These are phyloP conservation scores for Colletotrichum orchidophilum DNA, from an alignment of 2,329 filamentous ascomycete genomes.

Conservation along the genomic window DNA sequence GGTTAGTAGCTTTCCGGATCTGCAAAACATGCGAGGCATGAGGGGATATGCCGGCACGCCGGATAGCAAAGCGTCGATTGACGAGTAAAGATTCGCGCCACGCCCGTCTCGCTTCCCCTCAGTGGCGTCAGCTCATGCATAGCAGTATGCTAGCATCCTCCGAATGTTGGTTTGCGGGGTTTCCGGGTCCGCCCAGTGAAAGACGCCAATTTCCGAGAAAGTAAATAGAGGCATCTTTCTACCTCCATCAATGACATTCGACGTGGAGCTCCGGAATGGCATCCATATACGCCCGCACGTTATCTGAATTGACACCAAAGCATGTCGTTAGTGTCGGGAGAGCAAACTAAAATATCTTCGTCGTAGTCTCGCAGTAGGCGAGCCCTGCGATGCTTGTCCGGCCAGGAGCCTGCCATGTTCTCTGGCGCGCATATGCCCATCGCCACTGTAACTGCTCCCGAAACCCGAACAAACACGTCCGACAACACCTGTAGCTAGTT, in stretches of 20 bases:
- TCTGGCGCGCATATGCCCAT: neutral
- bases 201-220: neutral
- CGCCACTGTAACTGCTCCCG: neutral
- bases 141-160: neutral
- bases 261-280: neutral
- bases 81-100: neutral
- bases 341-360: neutral
- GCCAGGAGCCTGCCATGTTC: neutral
- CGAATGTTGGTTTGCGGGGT: neutral
- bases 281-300: neutral
- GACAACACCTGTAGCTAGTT: neutral
- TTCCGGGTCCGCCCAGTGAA: neutral
- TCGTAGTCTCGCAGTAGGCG: neutral
- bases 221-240: neutral
- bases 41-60: neutral
- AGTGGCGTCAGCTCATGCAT: neutral
- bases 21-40: neutral
- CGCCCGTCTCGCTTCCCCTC: neutral
- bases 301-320: neutral
- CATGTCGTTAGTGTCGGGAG: neutral
- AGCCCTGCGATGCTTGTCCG: neutral
- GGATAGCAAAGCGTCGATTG: neutral
- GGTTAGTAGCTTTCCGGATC: neutral
- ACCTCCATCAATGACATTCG: neutral
- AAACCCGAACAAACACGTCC: neutral